phyloP scores from a whole-genome alignment of 2,329 filamentous ascomycete genomes.

The Hypoxylon sp. region DNA sequence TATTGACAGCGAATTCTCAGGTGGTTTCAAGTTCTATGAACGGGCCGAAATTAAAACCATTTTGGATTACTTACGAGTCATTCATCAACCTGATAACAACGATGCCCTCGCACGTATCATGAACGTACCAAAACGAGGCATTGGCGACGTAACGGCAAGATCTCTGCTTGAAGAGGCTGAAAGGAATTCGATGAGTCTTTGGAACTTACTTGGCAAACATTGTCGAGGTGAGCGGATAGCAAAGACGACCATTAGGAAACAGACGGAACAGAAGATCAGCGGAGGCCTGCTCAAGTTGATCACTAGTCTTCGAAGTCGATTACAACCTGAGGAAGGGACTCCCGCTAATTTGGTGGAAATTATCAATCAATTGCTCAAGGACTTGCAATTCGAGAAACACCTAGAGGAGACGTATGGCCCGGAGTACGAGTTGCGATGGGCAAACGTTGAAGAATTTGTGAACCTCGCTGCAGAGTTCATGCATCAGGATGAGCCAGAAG shows the following conservation, averaged over 20 bases:
- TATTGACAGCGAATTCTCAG: conserved; percentile 45
- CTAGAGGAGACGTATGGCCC: conserved; percentile 75
- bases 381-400: conserved; percentile 80
- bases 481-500: conserved; percentile 59
- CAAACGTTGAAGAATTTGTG: conserved; percentile 90
- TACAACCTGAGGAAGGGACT: conserved; percentile 49
- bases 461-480: conserved; percentile 80
- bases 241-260: conserved; percentile 63
- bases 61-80: conserved; percentile 87
- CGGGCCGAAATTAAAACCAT: conserved; percentile 88
- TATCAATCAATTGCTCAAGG: conserved; percentile 68
- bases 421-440: conserved; percentile 83
- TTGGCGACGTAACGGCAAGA: conserved; percentile 84
- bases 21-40: conserved; percentile 91
- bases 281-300: conserved; percentile 62
- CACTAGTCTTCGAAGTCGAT: conserved; percentile 54
- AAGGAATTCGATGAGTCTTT: conserved; percentile 75
- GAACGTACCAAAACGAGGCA: conserved; percentile 83
- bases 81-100: conserved; percentile 87
- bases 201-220: conserved; percentile 75
- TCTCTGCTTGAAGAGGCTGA: conserved; percentile 82
- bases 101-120: conserved; percentile 87
- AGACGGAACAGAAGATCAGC: conserved; percentile 67
- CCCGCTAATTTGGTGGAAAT: conserved; percentile 61
- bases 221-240: conserved; percentile 63